Conservation (phyloP, 495 filamentous ascomycete genomes). For the Pyronema domesticum region DNA sequence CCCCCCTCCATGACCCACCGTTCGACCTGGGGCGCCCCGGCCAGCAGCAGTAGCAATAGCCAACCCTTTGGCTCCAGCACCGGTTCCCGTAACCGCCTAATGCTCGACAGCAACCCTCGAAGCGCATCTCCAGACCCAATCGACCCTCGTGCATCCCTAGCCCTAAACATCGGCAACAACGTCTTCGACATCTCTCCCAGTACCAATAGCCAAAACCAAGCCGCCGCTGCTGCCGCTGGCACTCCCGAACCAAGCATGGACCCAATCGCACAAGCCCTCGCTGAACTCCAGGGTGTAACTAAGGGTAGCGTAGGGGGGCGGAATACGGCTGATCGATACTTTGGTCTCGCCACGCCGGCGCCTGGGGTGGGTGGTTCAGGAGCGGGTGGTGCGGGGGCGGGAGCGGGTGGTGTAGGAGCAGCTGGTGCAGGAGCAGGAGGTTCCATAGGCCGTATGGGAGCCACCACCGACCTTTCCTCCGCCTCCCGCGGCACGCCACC, state of each 20-base stretch:
- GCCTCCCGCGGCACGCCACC: constrained; percentile 55
- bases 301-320: constrained; percentile 44
- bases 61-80: not conserved
- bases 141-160: constrained; percentile 80
- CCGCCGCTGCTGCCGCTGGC: constrained; percentile 14
- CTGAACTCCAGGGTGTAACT: constrained; percentile 69
- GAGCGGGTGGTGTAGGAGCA: constrained; percentile 18
- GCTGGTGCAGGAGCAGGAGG: constrained; percentile 27
- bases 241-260: constrained; percentile 45
- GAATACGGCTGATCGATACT: constrained; percentile 82
- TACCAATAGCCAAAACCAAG: constrained; percentile 20
- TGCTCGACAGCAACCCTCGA: constrained; percentile 17
- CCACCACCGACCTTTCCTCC: constrained; percentile 26
- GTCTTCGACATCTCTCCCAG: constrained; percentile 91
- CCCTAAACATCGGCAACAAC: constrained; percentile 90
- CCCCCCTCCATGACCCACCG: no score
- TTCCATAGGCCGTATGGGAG: not conserved
- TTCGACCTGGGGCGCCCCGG: no score
- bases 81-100: constrained; percentile 5
- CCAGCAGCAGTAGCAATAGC: constrained; percentile 10
- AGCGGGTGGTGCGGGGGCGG: no score
- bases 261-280: constrained; percentile 81
- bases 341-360: constrained; percentile 70
- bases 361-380: constrained; percentile 32
- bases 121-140: constrained; percentile 70